Conservation (phyloP, 2,329 filamentous ascomycete genomes). For the Trichophyton schoenleinii region DNA sequence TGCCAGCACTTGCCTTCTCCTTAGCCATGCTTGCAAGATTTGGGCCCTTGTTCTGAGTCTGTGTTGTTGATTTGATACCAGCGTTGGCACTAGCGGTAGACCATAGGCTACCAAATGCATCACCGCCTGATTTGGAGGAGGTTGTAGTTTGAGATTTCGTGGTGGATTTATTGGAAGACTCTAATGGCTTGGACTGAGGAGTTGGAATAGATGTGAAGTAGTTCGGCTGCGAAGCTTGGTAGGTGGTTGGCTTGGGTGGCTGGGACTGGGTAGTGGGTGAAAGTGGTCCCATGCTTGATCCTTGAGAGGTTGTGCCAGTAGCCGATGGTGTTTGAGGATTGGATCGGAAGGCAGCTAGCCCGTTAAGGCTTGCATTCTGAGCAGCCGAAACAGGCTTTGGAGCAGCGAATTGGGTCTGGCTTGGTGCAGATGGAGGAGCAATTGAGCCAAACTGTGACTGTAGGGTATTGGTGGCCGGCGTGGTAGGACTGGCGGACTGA, state of each 20-base stretch:
- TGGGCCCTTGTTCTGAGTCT: constrained; percentile 51
- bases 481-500: constrained; percentile 61
- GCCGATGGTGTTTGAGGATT: constrained; percentile 57
- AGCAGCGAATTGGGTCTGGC: constrained; percentile 58
- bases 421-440: constrained; percentile 33
- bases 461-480: constrained; percentile 34
- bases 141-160: constrained; percentile 29
- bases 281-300: constrained; percentile 41
- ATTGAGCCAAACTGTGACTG: constrained; percentile 28
- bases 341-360: constrained; percentile 67
- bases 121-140: constrained; percentile 48
- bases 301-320: constrained; percentile 40
- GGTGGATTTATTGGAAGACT: constrained; percentile 25
- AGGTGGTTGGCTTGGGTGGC: constrained; percentile 48
- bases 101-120: constrained; percentile 86
- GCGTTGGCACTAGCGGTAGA: constrained; percentile 53
- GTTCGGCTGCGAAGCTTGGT: constrained; percentile 72
- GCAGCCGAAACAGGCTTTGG: constrained; percentile 77
- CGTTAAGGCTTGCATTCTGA: constrained; percentile 66
- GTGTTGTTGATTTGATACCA: constrained; percentile 60
- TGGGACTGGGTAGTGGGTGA: constrained; percentile 30
- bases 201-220: constrained; percentile 75
- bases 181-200: constrained; percentile 25
- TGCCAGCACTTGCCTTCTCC: constrained; percentile 86
- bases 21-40: constrained; percentile 93